Conservation (phyloP, 441 rosid species). For the Capsella rubella region DNA sequence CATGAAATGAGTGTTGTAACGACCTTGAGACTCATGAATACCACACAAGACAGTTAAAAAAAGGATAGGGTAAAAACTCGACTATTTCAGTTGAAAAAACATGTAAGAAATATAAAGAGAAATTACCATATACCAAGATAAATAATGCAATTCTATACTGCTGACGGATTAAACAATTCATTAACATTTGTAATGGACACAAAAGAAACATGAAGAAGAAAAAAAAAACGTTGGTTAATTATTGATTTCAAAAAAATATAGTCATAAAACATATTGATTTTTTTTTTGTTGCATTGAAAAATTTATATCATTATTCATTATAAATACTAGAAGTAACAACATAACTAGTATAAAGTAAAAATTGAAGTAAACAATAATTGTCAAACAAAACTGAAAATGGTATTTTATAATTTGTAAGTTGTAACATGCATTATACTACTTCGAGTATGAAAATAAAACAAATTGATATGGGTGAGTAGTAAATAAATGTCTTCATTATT, state of each 20-base stretch:
- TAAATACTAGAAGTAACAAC: no score
- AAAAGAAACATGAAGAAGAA: no score
- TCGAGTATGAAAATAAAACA: neutral
- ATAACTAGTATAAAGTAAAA: neutral
- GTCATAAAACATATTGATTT: no score
- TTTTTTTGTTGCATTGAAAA: no score
- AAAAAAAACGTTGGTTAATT: no score
- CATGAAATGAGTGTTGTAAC: constrained; percentile 39
- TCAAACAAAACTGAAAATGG: neutral
- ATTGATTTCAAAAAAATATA: no score
- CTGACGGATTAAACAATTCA: neutral
- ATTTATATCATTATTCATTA: no score
- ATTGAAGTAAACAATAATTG: neutral
- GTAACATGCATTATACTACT: constrained; percentile 17
- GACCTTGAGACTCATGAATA: constrained; percentile 29
- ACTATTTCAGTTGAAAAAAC: neutral
- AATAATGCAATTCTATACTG: neutral
- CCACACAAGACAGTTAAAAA: constrained; percentile 26
- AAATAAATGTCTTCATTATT: neutral
- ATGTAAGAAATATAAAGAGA: neutral
- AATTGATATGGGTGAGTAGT: constrained; percentile 2
- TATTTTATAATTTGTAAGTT: neutral
- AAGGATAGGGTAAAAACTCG: neutral
- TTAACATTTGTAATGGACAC: neutral
- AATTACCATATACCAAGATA: neutral